phyloP scores from a whole-genome alignment of 2,329 filamentous ascomycete genomes.

The Alternaria viburni region DNA sequence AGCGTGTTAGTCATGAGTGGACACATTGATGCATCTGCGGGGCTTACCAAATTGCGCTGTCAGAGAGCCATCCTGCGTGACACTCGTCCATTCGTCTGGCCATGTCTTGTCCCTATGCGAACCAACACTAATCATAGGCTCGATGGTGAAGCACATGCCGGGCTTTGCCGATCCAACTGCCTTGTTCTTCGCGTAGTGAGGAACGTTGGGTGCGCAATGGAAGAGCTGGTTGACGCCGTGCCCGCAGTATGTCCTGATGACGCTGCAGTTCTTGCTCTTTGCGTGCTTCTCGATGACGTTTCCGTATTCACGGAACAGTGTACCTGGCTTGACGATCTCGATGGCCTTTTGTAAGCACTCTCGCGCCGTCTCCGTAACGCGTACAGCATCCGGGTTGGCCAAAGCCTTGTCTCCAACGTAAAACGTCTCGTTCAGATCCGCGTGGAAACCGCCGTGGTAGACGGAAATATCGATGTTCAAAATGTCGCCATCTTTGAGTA shows the following conservation, averaged over 20 bases:
- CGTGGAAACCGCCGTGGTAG: constrained; percentile 94
- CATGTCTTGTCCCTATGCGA: constrained; percentile 93
- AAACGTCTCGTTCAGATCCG: constrained; percentile 97
- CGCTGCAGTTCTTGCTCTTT: constrained; percentile 82
- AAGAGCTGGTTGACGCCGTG: constrained; percentile 95
- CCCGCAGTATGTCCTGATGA: constrained; percentile 94
- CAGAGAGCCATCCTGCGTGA: constrained; percentile 84
- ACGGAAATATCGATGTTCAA: constrained; percentile 95
- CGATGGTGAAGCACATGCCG: constrained; percentile 98
- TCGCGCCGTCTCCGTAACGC: constrained; percentile 87
- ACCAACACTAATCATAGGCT: constrained; percentile 96
- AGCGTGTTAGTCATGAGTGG: constrained; percentile 14
- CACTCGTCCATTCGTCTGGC: constrained; percentile 99
- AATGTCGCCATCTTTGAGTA: constrained; percentile 90
- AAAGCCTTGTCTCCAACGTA: constrained; percentile 91
- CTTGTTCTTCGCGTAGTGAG: constrained; percentile 99
- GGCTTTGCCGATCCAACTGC: constrained; percentile 91
- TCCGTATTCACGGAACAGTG: constrained; percentile 89
- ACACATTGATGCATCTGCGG: not conserved
- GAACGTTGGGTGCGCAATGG: constrained; percentile 91
- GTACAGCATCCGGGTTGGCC: constrained; percentile 82
- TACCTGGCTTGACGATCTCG: constrained; percentile 89
- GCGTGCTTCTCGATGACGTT: constrained; percentile 96
- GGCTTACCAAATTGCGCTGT: constrained; percentile 88
- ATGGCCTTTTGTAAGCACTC: constrained; percentile 92